Evolutionary conservation across 495 filamentous ascomycete genomes (phyloP), one percentile per base, ranked within the genome.

Genomic region (Xylaria castorea): DNA sequence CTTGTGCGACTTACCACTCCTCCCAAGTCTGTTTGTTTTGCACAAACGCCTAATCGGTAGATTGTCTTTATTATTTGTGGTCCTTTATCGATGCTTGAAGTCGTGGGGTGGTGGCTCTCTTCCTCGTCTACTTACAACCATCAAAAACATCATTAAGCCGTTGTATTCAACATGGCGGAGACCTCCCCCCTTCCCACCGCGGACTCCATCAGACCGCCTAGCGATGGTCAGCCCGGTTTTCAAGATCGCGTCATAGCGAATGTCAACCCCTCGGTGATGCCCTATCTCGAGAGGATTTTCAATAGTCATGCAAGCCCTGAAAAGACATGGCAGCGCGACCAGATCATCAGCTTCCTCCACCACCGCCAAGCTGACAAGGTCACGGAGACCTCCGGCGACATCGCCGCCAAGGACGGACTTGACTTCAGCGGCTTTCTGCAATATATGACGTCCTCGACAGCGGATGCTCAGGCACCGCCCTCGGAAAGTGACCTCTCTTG

Each of bases 361-460:
- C 74, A 81, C 53, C 68, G 76, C 32, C 82, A 86, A 76, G 70
- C 79, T 57, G 77, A 83, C 53, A 77, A 76, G 38, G 74, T 80
- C 12, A 75, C 76, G 42, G 79, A 81, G 11, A 69, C 72, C 4
- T 76, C 78, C 6, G 65, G 79, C 65, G 55, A 78, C 32, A 78
- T 83, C n/a, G 81, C 78, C 2, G 77, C 81, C 32, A 82, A 80
- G 65, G 82, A 83, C n/a, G 77, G 71, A 9, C 78, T 85, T 76
- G 82, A 84, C 42, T 80, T 91, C 70, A 78, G 84, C 71, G 81
- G 79, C 53, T 91, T 92, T 70, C 78, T 88, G 6, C 77, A 75
- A 1, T 92, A 91, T 75, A 91, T 92, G 88, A 88, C 87, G 3
- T 89, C 88, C 55, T 73, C 85, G 0, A 80, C 78, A 14, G 85